Conservation (phyloP, 1,139 yeast genomes). For the Pichia sp. region DNA sequence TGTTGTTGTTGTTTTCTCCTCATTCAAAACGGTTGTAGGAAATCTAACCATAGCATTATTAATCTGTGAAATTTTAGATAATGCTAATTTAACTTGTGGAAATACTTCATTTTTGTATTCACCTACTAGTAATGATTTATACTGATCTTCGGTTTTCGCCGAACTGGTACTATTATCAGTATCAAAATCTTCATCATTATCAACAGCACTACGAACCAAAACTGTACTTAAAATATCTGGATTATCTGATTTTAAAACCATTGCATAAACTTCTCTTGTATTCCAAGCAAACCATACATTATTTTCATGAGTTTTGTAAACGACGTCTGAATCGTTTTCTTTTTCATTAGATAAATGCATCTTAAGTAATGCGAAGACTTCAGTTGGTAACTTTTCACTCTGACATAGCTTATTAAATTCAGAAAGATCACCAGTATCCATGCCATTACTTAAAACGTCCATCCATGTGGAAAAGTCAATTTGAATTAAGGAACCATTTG, state of each 20-base stretch:
- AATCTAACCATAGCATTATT: constrained; percentile 11
- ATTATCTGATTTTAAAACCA: constrained; percentile 7
- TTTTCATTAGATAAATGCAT: constrained; percentile 10
- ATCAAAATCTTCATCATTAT: too few species aligned
- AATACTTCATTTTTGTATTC: constrained; percentile 5
- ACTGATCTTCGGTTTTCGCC: neutral
- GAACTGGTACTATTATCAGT: too few species aligned
- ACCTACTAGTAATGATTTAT: constrained; percentile 8
- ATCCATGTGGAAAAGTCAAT: constrained; percentile 28
- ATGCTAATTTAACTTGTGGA: constrained; percentile 11
- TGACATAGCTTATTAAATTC: constrained; percentile 14
- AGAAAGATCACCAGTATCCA: constrained; percentile 17
- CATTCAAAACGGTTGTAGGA: constrained; percentile 10
- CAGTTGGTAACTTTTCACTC: constrained; percentile 19
- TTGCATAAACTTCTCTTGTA: constrained; percentile 16
- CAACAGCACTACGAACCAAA: constrained; percentile 2
- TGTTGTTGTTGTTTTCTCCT: constrained; percentile 12
- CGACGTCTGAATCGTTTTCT: constrained; percentile 2
- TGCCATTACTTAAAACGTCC: constrained; percentile 14
- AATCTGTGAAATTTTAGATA: constrained; percentile 12
- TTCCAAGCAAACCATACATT: constrained; percentile 25
- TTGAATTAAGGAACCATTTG: constrained; percentile 19
- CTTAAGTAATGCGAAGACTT: constrained; percentile 16
- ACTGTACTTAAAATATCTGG: constrained; percentile 3
- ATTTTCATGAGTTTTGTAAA: constrained; percentile 16